Evolutionary conservation across 2,329 filamentous ascomycete genomes (phyloP).

Genomic region (Beauveria medogensis): DNA sequence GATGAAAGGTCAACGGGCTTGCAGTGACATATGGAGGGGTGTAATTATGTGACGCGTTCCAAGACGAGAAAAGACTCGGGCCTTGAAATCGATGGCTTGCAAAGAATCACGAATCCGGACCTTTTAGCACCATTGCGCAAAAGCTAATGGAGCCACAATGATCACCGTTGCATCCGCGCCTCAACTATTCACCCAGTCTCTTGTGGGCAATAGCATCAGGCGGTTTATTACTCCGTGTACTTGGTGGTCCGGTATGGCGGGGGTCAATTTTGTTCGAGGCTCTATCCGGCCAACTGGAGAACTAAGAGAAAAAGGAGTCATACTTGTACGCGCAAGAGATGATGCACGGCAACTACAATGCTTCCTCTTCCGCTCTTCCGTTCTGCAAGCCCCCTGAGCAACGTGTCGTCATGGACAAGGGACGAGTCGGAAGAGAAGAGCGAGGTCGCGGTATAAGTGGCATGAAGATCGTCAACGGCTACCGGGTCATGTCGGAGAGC

Average conservation of each 20-base stretch:
- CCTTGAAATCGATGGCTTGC: neutral
- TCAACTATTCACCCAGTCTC: neutral
- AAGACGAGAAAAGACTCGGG: neutral
- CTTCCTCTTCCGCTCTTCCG: neutral
- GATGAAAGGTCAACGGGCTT: neutral
- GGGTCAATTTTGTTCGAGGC: neutral
- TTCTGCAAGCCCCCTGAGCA: neutral
- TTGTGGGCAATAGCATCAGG: neutral
- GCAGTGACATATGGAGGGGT: neutral
- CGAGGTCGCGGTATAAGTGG: neutral
- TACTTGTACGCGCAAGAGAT: neutral
- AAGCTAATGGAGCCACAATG: neutral
- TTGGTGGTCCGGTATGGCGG: neutral
- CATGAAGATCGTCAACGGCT: neutral
- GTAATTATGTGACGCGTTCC: neutral
- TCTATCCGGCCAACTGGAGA: neutral
- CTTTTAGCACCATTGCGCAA: neutral
- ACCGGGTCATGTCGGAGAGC: constrained; percentile 9
- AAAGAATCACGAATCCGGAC: neutral
- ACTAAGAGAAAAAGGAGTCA: neutral
- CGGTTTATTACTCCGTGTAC: neutral
- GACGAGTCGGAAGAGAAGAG: neutral
- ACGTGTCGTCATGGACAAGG: neutral
- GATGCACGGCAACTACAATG: neutral
- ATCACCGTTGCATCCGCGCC: too few species aligned